A percentile compares a stretch with the other conserved stretches of the same genome.
Conservation (phyloP, 352 stramenopile genomes). For the Phytophthora uliginosa region DNA sequence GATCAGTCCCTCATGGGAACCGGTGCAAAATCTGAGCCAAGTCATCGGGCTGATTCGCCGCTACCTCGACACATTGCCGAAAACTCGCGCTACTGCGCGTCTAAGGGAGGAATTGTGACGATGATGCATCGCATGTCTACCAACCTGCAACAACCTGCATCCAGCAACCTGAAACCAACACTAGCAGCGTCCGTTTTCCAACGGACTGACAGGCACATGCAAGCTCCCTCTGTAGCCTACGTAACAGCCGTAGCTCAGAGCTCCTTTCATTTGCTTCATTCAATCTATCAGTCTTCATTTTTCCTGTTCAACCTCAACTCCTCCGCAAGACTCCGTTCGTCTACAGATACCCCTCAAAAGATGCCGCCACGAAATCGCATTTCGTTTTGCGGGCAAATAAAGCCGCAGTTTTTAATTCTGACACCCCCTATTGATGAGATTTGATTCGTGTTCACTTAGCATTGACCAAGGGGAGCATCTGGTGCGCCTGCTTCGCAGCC, state of each 20-base stretch:
- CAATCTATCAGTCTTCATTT: not conserved
- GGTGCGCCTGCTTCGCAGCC: too few species aligned
- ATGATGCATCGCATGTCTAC: not conserved
- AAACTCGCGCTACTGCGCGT: not conserved
- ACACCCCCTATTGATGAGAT: too few species aligned
- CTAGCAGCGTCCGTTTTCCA: not conserved
- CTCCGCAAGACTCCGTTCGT: not conserved
- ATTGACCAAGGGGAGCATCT: too few species aligned
- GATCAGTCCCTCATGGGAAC: not conserved
- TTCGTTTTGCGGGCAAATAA: too few species aligned
- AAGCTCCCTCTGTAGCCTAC: not conserved
- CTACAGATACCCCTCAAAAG: too few species aligned
- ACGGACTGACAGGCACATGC: not conserved
- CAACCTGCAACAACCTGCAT: not conserved
- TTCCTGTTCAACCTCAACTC: not conserved
- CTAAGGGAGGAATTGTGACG: not conserved
- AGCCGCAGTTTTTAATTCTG: too few species aligned
- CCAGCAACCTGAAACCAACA: not conserved
- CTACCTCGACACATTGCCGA: not conserved
- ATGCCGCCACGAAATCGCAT: too few species aligned
- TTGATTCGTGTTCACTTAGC: too few species aligned
- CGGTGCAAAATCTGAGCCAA: not conserved
- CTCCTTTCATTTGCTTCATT: not conserved
- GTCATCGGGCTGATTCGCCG: not conserved
- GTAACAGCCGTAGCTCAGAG: not conserved